phyloP scores from a whole-genome alignment of 2,329 filamentous ascomycete species.

The Colletotrichum gloeosporioides region DNA sequence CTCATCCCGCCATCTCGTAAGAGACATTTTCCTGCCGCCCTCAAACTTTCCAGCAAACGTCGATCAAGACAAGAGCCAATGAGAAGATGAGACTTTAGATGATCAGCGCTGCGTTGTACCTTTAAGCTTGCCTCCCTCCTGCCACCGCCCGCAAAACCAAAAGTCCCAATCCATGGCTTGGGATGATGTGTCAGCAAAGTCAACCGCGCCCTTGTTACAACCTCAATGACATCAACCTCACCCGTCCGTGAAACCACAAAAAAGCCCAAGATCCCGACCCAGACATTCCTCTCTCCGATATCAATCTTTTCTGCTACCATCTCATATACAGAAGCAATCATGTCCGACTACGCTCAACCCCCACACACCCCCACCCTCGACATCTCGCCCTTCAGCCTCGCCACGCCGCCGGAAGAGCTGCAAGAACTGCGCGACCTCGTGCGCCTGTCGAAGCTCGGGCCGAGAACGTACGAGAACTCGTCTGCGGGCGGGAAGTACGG shows the following conservation, averaged over 20 bases:
- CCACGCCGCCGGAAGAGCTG: not conserved
- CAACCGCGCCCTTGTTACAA: not conserved
- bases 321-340: not conserved
- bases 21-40: too few species aligned
- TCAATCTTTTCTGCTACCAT: too few species aligned
- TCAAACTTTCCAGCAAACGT: not conserved
- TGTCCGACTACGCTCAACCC: not conserved
- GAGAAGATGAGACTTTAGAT: accelerated
- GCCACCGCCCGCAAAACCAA: not conserved
- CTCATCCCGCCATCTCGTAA: too few species aligned
- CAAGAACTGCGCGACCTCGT: not conserved
- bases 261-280: accelerated
- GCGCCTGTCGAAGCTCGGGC: not conserved
- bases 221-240: not conserved
- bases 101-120: not conserved
- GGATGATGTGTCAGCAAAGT: not conserved
- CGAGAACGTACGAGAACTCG: not conserved
- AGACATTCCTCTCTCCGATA: not conserved
- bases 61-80: not conserved
- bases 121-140: accelerated
- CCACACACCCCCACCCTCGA: not conserved
- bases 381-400: not conserved
- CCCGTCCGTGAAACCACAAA: not conserved
- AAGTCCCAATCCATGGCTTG: not conserved
- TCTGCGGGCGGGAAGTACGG: not conserved